A percentile compares a stretch with the other conserved stretches of the same genome.
Conservation (phyloP, 768 basidiomycete species). For the Amanita molliuscula region DNA sequence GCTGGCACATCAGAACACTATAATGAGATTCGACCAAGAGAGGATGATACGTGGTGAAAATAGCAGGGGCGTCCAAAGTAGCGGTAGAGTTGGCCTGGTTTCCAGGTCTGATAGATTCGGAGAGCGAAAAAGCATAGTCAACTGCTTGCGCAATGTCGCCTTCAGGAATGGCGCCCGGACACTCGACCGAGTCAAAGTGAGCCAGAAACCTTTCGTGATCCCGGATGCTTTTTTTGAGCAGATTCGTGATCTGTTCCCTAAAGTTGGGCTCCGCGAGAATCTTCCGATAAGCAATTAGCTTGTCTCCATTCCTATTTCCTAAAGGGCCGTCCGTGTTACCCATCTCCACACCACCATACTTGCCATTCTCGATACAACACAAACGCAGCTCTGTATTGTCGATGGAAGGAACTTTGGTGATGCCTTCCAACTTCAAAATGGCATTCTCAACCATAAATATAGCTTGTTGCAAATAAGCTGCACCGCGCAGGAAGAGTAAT, state of each 20-base stretch:
- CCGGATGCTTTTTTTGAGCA: conserved; percentile 67
- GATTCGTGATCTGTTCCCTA: conserved; percentile 45
- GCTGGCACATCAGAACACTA: conserved; percentile 60
- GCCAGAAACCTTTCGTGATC: conserved; percentile 80
- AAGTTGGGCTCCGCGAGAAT: conserved; percentile 45
- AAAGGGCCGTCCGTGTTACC: conserved; percentile 73
- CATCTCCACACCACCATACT: conserved; percentile 80
- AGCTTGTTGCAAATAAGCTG: conserved; percentile 75
- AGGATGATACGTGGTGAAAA: conserved; percentile 86
- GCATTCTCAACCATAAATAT: conserved; percentile 64
- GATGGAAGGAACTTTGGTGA: conserved; percentile 43
- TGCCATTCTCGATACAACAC: conserved; percentile 64
- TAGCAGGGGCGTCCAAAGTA: conserved; percentile 38
- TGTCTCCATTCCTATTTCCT: conserved; percentile 45
- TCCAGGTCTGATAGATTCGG: conserved; percentile 59
- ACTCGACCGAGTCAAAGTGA: conserved; percentile 73
- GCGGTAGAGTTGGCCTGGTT: conserved; percentile 26
- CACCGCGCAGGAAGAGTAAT: conserved; percentile 72
- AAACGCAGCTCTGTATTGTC: conserved; percentile 73
- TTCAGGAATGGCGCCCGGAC: conserved; percentile 19
- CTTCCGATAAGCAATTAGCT: conserved; percentile 53
- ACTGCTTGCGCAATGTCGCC: conserved; percentile 42
- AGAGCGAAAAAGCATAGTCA: conserved; percentile 59
- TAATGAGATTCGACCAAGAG: conserved; percentile 83
- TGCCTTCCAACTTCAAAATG: conserved; percentile 59